Base-by-base conservation (phyloP, 345 rosid species). In the Camelina hispida region DNA sequence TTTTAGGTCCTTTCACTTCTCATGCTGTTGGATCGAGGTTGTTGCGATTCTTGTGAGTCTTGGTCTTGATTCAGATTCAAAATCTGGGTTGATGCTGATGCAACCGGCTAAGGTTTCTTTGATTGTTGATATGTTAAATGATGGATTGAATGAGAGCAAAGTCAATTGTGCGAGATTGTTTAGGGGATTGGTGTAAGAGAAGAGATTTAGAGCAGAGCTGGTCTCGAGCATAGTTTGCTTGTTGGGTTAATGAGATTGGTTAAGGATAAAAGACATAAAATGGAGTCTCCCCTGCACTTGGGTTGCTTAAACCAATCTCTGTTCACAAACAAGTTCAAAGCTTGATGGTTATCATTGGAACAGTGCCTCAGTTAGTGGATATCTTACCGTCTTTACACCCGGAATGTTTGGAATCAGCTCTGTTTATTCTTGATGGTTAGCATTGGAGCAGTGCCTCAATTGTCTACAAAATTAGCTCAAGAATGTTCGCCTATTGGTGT, bases 21-120 rank as follows among this genome's bases (percentile, higher is more conserved):
- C 89, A 90, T 58, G 91, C 85, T 3, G 96, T 86, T 67, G 96
- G 96, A 30, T 88, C 88, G 96, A 90, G 76, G 89, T 71, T 23
- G 79, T 86, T 66, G 96, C 87, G 25, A 84, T 90, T 79, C 84
- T 90, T 6, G 87, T 88, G n/a, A 88, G 79, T 79, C 82, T 88
- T 81, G 81, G 80, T 47, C 91, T 88, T 53, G 93, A 86, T 79
- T 81, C 63, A 1, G 79, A 82, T 22, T 82, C 91, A 3, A 86
- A 79, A 67, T 63, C 76, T 2, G 83, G 79, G 55, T 75, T 20
- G 22, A 20, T 20, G 22, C 22, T 90, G 85, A 71, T 81, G 85
- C 91, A 90, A 28, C 93, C 96, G 0, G 87, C 93, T 2, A 88
- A 79, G 73, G 73, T 86, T 55, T 88, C 96, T 2, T 79, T 86